Evolutionary conservation across 2,329 filamentous ascomycete species (phyloP).

Genomic region (Colletotrichum simmondsii): DNA sequence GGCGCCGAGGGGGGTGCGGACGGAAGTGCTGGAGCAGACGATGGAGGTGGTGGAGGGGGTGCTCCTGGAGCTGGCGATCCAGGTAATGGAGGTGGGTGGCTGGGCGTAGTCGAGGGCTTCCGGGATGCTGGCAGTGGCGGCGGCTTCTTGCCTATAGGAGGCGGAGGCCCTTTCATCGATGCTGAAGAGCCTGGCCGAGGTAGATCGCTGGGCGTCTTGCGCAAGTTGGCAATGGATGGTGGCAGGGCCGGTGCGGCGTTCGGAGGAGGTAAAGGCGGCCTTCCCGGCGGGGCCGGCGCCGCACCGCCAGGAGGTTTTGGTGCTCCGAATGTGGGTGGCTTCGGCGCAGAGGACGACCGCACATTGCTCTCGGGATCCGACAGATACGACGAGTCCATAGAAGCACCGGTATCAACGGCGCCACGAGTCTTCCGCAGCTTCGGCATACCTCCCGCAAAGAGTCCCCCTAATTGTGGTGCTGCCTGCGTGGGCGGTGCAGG

Average conservation of each 20-base stretch:
- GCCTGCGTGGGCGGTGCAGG: slow-evolving; percentile 59
- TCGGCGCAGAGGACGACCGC: slow-evolving; percentile 59
- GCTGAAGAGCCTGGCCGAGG: slow-evolving; percentile 70
- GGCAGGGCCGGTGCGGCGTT: slow-evolving; percentile 57
- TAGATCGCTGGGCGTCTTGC: slow-evolving; percentile 63
- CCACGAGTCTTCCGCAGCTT: slow-evolving; percentile 91
- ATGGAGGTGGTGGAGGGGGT: slow-evolving; percentile 44
- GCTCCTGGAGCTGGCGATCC: slow-evolving; percentile 44
- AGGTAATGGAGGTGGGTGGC: slow-evolving; percentile 47
- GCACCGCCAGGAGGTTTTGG: slow-evolving; percentile 70
- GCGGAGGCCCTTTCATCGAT: slow-evolving; percentile 77
- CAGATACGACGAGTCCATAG: slow-evolving; percentile 74
- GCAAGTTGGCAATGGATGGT: slow-evolving; percentile 68
- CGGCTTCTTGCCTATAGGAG: slow-evolving; percentile 81
- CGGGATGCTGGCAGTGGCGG: slow-evolving; percentile 70
- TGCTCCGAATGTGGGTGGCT: slow-evolving; percentile 62
- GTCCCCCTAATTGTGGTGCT: slow-evolving; percentile 83
- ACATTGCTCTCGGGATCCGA: slow-evolving; percentile 79
- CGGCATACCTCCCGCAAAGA: slow-evolving; percentile 95
- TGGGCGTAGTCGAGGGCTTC: slow-evolving; percentile 60
- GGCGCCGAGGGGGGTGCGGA: slow-evolving; percentile 53
- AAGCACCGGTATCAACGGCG: slow-evolving; percentile 75
- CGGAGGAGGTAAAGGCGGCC: slow-evolving; percentile 58
- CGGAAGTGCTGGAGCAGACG: slow-evolving; percentile 50
- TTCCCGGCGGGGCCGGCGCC: slow-evolving; percentile 68